phyloP scores from a whole-genome alignment of 805 yeast species.

The Candida wancherniae region DNA sequence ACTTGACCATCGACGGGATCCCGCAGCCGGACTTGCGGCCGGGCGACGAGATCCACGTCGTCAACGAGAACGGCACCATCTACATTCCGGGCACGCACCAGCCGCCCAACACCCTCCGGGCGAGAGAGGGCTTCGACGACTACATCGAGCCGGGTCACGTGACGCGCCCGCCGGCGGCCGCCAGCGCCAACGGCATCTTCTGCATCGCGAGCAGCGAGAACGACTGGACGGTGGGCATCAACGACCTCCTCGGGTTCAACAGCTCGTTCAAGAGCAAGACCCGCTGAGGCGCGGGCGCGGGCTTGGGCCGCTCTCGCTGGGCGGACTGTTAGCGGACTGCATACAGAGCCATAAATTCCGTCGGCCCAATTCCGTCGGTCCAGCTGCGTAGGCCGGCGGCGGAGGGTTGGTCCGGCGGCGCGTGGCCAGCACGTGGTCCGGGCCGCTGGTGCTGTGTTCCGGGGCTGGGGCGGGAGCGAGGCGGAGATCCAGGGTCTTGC shows the following conservation, averaged over 20 bases:
- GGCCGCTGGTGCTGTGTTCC: no score
- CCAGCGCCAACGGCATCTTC: slow-evolving; percentile 59
- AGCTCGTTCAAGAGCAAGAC: slow-evolving; percentile 57
- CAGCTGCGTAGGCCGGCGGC: no score
- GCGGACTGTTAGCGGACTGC: no score
- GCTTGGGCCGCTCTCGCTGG: no score
- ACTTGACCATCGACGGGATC: slow-evolving; percentile 79
- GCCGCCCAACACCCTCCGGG: slow-evolving; percentile 26
- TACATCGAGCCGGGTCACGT: slow-evolving; percentile 18
- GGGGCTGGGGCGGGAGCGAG: no score
- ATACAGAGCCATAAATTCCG: no score
- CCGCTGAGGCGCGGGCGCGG: not conserved
- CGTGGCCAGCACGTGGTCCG: no score
- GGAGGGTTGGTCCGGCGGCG: no score
- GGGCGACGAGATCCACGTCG: slow-evolving; percentile 77
- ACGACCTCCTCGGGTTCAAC: slow-evolving; percentile 84
- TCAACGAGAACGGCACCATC: slow-evolving; percentile 61
- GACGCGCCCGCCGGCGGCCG: slow-evolving; percentile 3
- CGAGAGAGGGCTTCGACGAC: slow-evolving; percentile 17
- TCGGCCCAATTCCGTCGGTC: no score
- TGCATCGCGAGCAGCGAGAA: slow-evolving; percentile 78
- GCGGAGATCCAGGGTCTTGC: no score
- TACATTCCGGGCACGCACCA: slow-evolving; percentile 46
- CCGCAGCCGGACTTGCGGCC: slow-evolving; percentile 61
- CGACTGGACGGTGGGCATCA: slow-evolving; percentile 91